Evolutionary conservation across 345 rosid species (phyloP), one percentile per base, ranked within the genome.

Genomic region (Salix viminalis): DNA sequence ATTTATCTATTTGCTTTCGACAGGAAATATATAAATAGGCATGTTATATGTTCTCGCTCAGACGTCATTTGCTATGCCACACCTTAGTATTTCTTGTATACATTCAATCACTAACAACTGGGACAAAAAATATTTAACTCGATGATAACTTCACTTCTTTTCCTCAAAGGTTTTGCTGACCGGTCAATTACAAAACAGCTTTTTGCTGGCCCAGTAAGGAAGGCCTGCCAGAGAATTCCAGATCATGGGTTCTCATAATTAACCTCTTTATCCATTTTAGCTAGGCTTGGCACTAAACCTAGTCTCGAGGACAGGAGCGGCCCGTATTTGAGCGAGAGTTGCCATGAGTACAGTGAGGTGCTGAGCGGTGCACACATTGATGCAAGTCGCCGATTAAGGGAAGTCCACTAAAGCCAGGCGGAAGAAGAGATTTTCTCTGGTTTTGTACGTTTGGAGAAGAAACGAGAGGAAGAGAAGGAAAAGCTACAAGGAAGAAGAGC

Each of bases 311-410:
- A 34, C 36, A 34, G 4, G 36, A 34, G 36, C 36, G 36, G 36
- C 36, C 36, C 36, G 36, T 34, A 34, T 34, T 60, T 52, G 46
- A 1, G 34, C 34, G 78, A 74, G 23, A 79, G 78, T 13, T 74
- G 32, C 74, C 73, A 56, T 1, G 74, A 10, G 21, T 8, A 61
- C 4, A 30, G 21, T 44, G 77, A 42, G 58, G 76, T 34, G 58
- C n/a, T 52, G 58, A 18, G 19, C 19, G 18, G 58, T 7, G 19
- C 58, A 1, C 1, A 52, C 18, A 52, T 16, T 69, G 73, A 66
- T 34, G 73, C 52, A 79, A 60, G 69, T 73, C 74, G 5, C 82
- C 82, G 14, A 79, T 42, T 2, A 74, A 23, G 1, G 82, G 75
- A 46, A 79, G 70, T 1, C 78, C 65, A 12, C 6, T 37, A 5